Percentiles rank a stretch among this genome's conserved stretches.
These are phyloP conservation scores for Cladosporium sp. DNA, from an alignment of 2,329 filamentous ascomycete species.

Conservation along the genomic window DNA sequence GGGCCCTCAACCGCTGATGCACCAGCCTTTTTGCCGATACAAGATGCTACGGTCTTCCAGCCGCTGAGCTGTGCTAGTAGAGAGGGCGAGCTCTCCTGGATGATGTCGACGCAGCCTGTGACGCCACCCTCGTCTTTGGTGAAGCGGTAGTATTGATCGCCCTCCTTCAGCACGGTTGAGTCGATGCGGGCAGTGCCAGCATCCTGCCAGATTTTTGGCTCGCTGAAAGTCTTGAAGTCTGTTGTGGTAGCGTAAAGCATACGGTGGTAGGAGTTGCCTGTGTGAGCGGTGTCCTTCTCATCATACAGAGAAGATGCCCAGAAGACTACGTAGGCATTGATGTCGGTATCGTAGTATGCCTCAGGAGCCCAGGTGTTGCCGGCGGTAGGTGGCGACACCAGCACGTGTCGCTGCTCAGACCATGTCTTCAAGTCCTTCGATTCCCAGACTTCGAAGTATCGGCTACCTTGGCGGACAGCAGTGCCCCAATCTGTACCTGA, in stretches of 20 bases:
- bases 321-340: constrained; percentile 47
- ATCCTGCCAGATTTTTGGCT: constrained; percentile 54
- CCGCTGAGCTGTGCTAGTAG: constrained; percentile 44
- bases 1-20: constrained; percentile 54
- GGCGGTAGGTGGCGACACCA: constrained; percentile 51
- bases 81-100: constrained; percentile 51
- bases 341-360: constrained; percentile 50
- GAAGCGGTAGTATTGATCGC: constrained; percentile 52
- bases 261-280: constrained; percentile 50
- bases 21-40: constrained; percentile 54
- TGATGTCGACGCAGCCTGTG: constrained; percentile 57
- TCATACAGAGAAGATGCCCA: constrained; percentile 52
- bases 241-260: constrained; percentile 55
- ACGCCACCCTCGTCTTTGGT: constrained; percentile 56
- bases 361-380: constrained; percentile 59
- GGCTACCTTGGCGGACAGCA: constrained; percentile 50
- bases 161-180: constrained; percentile 51
- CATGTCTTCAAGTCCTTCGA: constrained; percentile 53
- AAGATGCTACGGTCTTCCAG: constrained; percentile 50
- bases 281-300: constrained; percentile 44
- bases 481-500: constrained; percentile 55
- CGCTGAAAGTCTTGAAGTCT: constrained; percentile 54
- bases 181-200: constrained; percentile 54
- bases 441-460: constrained; percentile 57
- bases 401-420: constrained; percentile 52